These are phyloP conservation scores for Fusarium illudens DNA, from an alignment of 2,329 filamentous ascomycete species.

Conservation along the genomic window DNA sequence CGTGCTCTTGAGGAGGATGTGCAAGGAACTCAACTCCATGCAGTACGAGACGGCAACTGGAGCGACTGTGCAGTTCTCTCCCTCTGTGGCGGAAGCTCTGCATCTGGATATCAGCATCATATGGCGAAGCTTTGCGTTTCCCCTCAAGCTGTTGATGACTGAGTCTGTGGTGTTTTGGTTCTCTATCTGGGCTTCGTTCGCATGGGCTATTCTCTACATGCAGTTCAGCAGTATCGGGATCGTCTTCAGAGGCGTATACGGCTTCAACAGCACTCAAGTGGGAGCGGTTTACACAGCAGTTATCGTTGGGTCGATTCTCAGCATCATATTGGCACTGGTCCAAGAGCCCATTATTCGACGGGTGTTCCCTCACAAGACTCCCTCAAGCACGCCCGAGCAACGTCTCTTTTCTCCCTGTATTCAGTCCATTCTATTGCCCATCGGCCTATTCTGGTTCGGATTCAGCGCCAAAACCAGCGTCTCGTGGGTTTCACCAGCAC, in stretches of 20 bases:
- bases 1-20: constrained; percentile 69
- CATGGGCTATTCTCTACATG: constrained; percentile 75
- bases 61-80: neutral
- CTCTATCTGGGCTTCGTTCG: constrained; percentile 75
- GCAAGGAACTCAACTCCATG: constrained; percentile 63
- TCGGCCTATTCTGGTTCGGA: constrained; percentile 75
- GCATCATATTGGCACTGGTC: constrained; percentile 62
- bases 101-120: constrained; percentile 38
- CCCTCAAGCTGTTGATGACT: constrained; percentile 59
- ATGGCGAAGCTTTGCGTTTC: constrained; percentile 43
- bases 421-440: constrained; percentile 68
- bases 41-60: neutral
- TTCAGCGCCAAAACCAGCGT: constrained; percentile 63
- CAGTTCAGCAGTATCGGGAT: constrained; percentile 66
- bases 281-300: constrained; percentile 68
- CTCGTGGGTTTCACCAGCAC: constrained; percentile 70
- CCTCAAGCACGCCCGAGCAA: constrained; percentile 59
- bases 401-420: constrained; percentile 71
- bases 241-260: constrained; percentile 69
- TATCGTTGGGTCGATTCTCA: constrained; percentile 53
- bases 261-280: constrained; percentile 66
- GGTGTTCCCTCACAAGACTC: constrained; percentile 46
- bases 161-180: constrained; percentile 72
- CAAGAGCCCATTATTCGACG: constrained; percentile 65
- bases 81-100: constrained; percentile 12